Base-by-base conservation (phyloP, 163 green algal genomes). In the Prototheca wickerhamii region DNA sequence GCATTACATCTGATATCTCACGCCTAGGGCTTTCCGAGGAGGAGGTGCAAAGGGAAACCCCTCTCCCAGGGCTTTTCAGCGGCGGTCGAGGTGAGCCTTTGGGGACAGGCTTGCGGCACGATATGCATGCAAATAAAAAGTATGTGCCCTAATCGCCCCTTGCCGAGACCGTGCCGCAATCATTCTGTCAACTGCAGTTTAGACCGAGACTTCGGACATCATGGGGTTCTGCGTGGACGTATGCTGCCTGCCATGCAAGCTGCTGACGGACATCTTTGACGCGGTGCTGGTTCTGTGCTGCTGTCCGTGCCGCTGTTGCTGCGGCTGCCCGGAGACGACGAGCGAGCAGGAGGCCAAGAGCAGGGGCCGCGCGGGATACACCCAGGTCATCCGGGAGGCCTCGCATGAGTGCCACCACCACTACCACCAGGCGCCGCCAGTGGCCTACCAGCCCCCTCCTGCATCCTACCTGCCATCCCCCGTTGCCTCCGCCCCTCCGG, bases 151-250 rank as follows among this genome's bases (percentile, higher is more conserved):
- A n/a, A n/a, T n/a, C n/a, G n/a, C n/a, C n/a, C n/a, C n/a, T n/a
- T n/a, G n/a, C n/a, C n/a, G n/a, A n/a, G n/a, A n/a, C n/a, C n/a
- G n/a, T n/a, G n/a, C n/a, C n/a, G n/a, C n/a, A n/a, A n/a, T n/a
- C n/a, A n/a, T n/a, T n/a, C n/a, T n/a, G n/a, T 49, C 12, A 10
- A 49, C 40, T 23, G 12, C 40, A 49, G 40, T 49, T 49, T 49
- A 23, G 40, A 15, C 15, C 40, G 40, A 10, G 40, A 49, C 10
- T 15, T 49, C 12, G 18, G 43, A 23, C 50, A 25, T 21, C 29
- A 69, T 69, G 63, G 54, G 53, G 8, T 69, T 23, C 42, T 69
- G 63, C 54, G 25, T 18, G 7, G 63, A 69, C 30, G 62, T 69
- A 17, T 42, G 43, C 43, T 65, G 65, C 49, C 46, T 71, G 21